Conservation (phyloP, 2,329 filamentous ascomycete species). For the Hortaea sp. region DNA sequence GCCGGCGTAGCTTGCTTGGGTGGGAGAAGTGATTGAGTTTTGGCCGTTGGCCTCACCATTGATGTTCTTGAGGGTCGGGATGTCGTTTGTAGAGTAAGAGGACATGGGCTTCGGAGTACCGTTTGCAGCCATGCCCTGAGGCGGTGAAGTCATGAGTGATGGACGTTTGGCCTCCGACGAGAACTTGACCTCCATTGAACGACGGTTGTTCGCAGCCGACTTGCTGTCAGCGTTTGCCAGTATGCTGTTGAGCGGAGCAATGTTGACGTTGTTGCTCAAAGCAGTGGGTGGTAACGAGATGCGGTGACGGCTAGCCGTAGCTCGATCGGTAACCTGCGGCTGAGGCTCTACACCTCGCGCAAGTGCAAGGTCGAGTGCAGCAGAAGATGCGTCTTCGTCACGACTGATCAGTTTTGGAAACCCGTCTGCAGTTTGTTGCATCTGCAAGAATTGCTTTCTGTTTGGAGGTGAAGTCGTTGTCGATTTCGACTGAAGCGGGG, state of each 20-base stretch:
- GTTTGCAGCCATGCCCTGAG: slow-evolving; percentile 41
- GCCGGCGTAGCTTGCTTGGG: slow-evolving; percentile 13
- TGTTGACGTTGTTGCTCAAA: slow-evolving; percentile 22
- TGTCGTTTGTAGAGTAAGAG: slow-evolving; percentile 82
- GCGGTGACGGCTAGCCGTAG: slow-evolving; percentile 37
- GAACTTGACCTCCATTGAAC: slow-evolving; percentile 39
- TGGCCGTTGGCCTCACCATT: slow-evolving; percentile 43
- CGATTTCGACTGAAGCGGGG: slow-evolving; percentile 25
- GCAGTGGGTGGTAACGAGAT: slow-evolving; percentile 28
- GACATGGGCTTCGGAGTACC: slow-evolving; percentile 62
- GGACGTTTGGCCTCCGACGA: slow-evolving; percentile 36
- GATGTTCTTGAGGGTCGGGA: slow-evolving; percentile 71
- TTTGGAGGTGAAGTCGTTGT: slow-evolving; percentile 47
- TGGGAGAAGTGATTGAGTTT: slow-evolving; percentile 16
- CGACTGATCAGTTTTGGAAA: slow-evolving; percentile 76
- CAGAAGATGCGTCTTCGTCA: slow-evolving; percentile 52
- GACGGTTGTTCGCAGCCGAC: slow-evolving; percentile 34
- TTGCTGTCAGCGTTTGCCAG: slow-evolving; percentile 29
- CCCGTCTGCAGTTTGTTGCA: slow-evolving; percentile 67
- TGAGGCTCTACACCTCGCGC: slow-evolving; percentile 58
- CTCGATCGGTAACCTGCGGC: slow-evolving; percentile 51
- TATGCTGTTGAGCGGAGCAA: slow-evolving; percentile 29
- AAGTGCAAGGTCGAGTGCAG: slow-evolving; percentile 66
- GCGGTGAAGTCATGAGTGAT: slow-evolving; percentile 47
- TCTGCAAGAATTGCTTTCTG: slow-evolving; percentile 58